Evolutionary conservation across 2,329 filamentous ascomycete genomes (phyloP), one percentile per base, ranked within the genome.

Genomic region (Aspergillus thermomutatus): DNA sequence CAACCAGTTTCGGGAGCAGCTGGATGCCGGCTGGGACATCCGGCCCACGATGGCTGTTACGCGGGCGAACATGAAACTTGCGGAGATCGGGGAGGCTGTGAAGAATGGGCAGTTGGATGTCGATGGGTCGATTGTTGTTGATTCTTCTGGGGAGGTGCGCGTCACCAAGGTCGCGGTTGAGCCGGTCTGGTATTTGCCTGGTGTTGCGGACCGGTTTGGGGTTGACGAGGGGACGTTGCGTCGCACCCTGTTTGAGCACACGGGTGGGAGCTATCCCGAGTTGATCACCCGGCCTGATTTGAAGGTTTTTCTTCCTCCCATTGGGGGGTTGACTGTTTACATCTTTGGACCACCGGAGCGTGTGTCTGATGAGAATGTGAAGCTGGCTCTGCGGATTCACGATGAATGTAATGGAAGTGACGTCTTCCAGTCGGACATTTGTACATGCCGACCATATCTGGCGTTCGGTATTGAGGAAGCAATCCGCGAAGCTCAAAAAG

Each of bases 101-200:
- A 86, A 83, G 56, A 82, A 83, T 49, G 93, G 93, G 3, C 83
- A 91, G 62, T 80, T 97, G 1, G 77, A 82, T 6, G 83, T 84
- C 0, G 94, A 99, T 72, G 93, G 94, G 52, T 94, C 92, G 70
- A 91, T 97, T 47, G 93, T 92, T 69, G 74, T 97, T 53, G 96
- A 96, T 69, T 82, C 86, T n/a, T 77, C 79, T 2, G 94, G 94
- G 54, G 94, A 97, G 72, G 81, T 97, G 40, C 89, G 89, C 31
- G 94, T 97, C 4, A 97, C 94, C 49, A 99, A 99, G 73, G 91
- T 97, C 62, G 94, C 94, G 3, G 94, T 97, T 21, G 94, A 99
- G 74, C 94, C 94, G 25, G 93, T 90, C 14, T 93, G 90, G 90
- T 93, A 92, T 77, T 79, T 93, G 9, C 90, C 90, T 1, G 90